phyloP scores from a whole-genome alignment of 768 basidiomycete species.

The Suillus variegatus region DNA sequence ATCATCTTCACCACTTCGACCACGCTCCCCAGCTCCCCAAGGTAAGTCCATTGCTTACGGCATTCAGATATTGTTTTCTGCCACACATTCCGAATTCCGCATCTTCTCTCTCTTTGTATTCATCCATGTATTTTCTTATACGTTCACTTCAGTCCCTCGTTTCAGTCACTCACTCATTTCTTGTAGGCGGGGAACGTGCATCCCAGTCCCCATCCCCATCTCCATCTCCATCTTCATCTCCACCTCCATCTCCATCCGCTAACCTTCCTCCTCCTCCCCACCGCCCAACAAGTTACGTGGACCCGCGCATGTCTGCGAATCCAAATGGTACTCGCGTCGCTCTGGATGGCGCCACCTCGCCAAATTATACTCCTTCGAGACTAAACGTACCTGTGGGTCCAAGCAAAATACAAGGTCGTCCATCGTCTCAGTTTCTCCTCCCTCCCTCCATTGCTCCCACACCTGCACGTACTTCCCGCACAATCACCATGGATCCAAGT shows the following conservation, averaged over 20 bases:
- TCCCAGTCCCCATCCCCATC: neutral
- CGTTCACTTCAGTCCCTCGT: neutral
- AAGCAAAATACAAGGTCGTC: slow-evolving; percentile 12
- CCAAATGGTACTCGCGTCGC: slow-evolving; percentile 14
- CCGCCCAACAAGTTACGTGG: neutral
- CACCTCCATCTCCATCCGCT: neutral
- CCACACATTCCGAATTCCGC: neutral
- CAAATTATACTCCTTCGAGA: slow-evolving; percentile 16
- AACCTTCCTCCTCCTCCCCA: neutral
- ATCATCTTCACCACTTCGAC: slow-evolving; percentile 27
- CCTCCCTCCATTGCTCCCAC: slow-evolving; percentile 17
- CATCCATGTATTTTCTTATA: neutral
- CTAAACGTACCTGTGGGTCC: slow-evolving; percentile 19
- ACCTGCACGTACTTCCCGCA: slow-evolving; percentile 19
- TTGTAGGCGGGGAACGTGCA: slow-evolving; percentile 3
- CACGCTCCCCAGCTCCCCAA: slow-evolving; percentile 16
- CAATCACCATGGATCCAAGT: slow-evolving; percentile 24
- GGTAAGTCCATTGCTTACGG: slow-evolving; percentile 5
- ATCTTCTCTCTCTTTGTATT: neutral
- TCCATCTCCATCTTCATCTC: neutral
- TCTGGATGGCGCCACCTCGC: slow-evolving; percentile 17
- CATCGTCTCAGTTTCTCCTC: slow-evolving; percentile 12
- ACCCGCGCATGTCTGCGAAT: slow-evolving; percentile 4
- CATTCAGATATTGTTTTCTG: neutral
- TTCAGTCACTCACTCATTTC: slow-evolving; percentile 1